Conservation (phyloP, 176 grass and related monocot species). For the Panicum miliaceum region DNA sequence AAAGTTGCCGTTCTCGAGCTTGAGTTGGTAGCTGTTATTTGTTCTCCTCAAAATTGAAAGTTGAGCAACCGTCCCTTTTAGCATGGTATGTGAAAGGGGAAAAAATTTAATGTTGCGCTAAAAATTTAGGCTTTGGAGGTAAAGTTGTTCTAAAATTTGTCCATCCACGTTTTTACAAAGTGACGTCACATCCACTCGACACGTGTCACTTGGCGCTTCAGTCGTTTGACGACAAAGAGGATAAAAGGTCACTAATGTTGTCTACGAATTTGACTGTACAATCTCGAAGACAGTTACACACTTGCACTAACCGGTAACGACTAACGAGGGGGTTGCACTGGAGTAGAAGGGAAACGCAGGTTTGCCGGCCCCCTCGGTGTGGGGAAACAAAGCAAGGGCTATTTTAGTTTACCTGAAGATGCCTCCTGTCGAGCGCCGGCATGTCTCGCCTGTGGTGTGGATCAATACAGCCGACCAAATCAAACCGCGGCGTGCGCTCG, state of each 20-base stretch:
- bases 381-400: background rate
- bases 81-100: background rate
- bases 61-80: background rate
- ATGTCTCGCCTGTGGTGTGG: background rate
- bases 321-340: too few species aligned
- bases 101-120: background rate
- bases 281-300: background rate
- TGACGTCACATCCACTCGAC: background rate
- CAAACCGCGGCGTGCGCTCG: background rate
- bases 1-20: too few species aligned
- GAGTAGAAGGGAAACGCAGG: too few species aligned
- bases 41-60: too few species aligned
- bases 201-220: too few species aligned
- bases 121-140: background rate
- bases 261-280: too few species aligned
- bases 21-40: background rate
- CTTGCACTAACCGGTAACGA: too few species aligned
- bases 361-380: too few species aligned
- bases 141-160: background rate
- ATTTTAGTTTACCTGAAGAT: background rate
- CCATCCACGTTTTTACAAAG: background rate
- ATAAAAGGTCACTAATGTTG: too few species aligned
- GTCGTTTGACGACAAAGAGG: too few species aligned
- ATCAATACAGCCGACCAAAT: background rate
- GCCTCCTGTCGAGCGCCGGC: background rate